These are phyloP conservation scores for Phaeotremella fagi DNA, from an alignment of 768 basidiomycete genomes.

Conservation along the genomic window DNA sequence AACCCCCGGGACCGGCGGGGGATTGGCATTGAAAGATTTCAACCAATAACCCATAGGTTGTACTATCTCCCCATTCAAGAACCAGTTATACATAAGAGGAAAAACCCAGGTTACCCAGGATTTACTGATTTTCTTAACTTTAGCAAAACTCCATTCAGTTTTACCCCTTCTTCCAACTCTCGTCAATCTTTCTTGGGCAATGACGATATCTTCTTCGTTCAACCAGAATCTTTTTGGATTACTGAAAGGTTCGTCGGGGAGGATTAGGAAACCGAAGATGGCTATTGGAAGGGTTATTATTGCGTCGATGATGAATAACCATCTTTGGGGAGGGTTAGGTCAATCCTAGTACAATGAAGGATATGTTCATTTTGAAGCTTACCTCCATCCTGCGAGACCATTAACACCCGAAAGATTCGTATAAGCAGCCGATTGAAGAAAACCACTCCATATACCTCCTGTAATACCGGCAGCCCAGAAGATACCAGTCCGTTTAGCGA, in stretches of 20 bases:
- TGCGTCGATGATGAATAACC: too few species aligned
- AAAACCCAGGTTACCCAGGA: conserved; percentile 35
- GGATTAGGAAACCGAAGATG: conserved; percentile 17
- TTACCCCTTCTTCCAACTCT: conserved; percentile 16
- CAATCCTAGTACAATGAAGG: too few species aligned
- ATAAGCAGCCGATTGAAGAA: conserved; percentile 37
- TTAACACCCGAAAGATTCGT: conserved; percentile 29
- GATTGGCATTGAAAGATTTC: conserved; percentile 20
- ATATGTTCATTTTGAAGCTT: conserved; percentile 23
- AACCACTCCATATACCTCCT: conserved; percentile 34
- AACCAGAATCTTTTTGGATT: background rate
- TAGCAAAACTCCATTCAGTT: conserved; percentile 2
- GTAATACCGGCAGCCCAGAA: conserved; percentile 35
- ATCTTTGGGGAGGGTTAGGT: too few species aligned
- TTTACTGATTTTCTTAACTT: conserved; percentile 13
- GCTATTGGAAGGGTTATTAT: conserved; percentile 20
- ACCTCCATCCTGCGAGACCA: conserved; percentile 32
- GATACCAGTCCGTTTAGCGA: conserved; percentile 40
- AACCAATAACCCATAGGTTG: conserved; percentile 30
- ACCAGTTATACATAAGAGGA: conserved; percentile 3
- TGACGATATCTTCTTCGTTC: conserved; percentile 9
- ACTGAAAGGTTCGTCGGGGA: conserved; percentile 25
- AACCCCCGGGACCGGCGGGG: conserved; percentile 21
- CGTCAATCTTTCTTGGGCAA: conserved; percentile 21
- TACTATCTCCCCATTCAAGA: conserved; percentile 19